Percentiles rank a stretch among this genome's conserved stretches.
Evolutionary conservation across 805 yeast species (phyloP).

Genomic region (Teunomyces atbi): DNA sequence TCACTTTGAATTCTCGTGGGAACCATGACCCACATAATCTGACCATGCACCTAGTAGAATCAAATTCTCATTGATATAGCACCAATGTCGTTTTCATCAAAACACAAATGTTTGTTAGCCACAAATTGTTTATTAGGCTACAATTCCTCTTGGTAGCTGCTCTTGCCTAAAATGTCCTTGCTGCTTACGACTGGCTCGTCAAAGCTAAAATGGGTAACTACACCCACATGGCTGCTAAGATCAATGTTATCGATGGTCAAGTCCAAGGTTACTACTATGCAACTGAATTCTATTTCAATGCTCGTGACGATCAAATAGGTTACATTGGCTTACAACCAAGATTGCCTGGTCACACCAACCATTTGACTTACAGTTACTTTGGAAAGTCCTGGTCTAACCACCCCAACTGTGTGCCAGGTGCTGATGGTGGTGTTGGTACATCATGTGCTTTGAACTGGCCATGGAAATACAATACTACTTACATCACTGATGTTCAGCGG

Average conservation of each 20-base stretch:
- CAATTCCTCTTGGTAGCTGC: too few relatives aligned
- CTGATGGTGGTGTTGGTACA: conserved; percentile 8
- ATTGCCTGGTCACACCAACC: neutral
- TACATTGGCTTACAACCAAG: conserved; percentile 7
- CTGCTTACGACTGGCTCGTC: neutral
- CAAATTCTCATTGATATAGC: too few relatives aligned
- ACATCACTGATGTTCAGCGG: conserved; percentile 2
- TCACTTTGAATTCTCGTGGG: too few relatives aligned
- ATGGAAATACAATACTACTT: conserved; percentile 5
- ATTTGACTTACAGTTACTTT: conserved; percentile 8
- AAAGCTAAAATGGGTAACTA: neutral
- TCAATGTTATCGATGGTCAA: neutral
- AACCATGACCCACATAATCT: too few relatives aligned
- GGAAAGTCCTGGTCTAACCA: conserved; percentile 2
- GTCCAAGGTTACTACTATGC: neutral
- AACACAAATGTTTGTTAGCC: too few relatives aligned
- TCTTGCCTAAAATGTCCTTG: too few relatives aligned
- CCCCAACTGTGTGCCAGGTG: conserved; percentile 8
- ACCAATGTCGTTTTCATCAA: too few relatives aligned
- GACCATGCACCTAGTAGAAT: too few relatives aligned
- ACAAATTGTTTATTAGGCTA: too few relatives aligned
- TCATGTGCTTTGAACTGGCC: conserved; percentile 6
- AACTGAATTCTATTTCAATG: neutral
- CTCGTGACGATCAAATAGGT: neutral
- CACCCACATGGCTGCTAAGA: neutral